These are phyloP conservation scores for Pythium utonaiense DNA, from an alignment of 352 stramenopile genomes.

Conservation along the genomic window DNA sequence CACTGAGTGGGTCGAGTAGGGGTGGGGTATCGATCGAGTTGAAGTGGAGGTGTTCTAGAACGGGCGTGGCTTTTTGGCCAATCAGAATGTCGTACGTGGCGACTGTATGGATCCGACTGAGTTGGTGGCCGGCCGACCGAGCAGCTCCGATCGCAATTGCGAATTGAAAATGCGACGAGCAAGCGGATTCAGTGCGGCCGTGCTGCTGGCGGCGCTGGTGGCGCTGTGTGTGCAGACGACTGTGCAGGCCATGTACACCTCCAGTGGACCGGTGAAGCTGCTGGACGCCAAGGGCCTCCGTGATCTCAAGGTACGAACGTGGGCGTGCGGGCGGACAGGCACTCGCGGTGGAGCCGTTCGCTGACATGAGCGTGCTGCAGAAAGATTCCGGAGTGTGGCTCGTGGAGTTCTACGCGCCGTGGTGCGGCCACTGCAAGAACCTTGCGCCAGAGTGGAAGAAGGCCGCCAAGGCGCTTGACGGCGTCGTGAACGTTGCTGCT, in stretches of 20 bases:
- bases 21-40: slow-evolving; percentile 5
- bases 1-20: neutral
- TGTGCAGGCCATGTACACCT: slow-evolving; percentile 57
- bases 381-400: slow-evolving; percentile 85
- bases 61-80: slow-evolving; percentile 13
- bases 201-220: slow-evolving; percentile 27
- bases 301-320: slow-evolving; percentile 44
- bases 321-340: too few relatives aligned
- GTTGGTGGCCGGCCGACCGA: neutral
- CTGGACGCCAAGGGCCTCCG: slow-evolving; percentile 71
- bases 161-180: slow-evolving; percentile 14
- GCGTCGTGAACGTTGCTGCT: slow-evolving; percentile 88
- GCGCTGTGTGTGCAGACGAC: slow-evolving; percentile 28
- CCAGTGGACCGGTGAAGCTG: slow-evolving; percentile 59
- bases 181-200: slow-evolving; percentile 13
- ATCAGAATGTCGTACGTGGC: slow-evolving; percentile 23
- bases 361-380: slow-evolving; percentile 14
- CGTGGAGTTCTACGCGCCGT: slow-evolving; percentile 95
- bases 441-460: slow-evolving; percentile 92
- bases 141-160: neutral
- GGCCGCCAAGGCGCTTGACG: slow-evolving; percentile 83
- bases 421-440: slow-evolving; percentile 94
- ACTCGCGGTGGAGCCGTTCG: neutral
- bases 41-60: slow-evolving; percentile 28
- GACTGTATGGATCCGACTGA: neutral